A percentile compares a stretch with the other conserved stretches of the same genome.
phyloP scores from a whole-genome alignment of 179 eudicot species.

The Beta lomatogona region DNA sequence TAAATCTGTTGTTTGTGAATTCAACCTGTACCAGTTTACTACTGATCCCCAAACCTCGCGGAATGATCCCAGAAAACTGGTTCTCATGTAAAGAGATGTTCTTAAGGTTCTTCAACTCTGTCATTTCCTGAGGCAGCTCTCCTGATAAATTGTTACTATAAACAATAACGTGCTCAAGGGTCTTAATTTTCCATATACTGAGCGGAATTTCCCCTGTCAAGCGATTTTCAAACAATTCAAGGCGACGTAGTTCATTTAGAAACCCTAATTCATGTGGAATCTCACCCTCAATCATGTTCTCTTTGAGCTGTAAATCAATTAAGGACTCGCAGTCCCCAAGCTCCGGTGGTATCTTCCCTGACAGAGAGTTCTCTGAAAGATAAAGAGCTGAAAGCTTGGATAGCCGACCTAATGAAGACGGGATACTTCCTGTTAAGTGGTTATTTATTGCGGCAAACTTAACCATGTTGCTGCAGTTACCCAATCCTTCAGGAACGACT shows the following conservation, averaged over 20 bases:
- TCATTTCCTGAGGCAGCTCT: constrained; percentile 51
- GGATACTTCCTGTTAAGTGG: constrained; percentile 60
- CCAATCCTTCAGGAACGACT: constrained; percentile 50
- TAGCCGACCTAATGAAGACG: constrained; percentile 60
- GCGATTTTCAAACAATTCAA: constrained; percentile 45
- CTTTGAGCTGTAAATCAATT: constrained; percentile 40
- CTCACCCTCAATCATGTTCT: constrained; percentile 54
- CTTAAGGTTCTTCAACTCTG: constrained; percentile 45
- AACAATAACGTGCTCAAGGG: constrained; percentile 46
- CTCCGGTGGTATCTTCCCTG: constrained; percentile 66
- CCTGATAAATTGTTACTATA: constrained; percentile 59
- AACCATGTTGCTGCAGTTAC: constrained; percentile 56
- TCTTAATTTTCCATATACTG: constrained; percentile 58
- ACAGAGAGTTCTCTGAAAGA: constrained; percentile 49
- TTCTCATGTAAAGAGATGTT: constrained; percentile 58
- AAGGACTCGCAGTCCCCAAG: constrained; percentile 62
- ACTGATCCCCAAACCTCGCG: constrained; percentile 58
- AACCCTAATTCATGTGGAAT: constrained; percentile 59
- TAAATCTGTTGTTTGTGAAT: constrained; percentile 58
- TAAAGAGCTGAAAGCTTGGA: constrained; percentile 40
- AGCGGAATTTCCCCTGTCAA: constrained; percentile 61
- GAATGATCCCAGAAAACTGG: constrained; percentile 59
- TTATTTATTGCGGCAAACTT: constrained; percentile 46
- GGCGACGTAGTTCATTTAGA: constrained; percentile 36
- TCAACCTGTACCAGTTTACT: constrained; percentile 51